phyloP scores from a whole-genome alignment of 148 eudicot species.

The Amaranthus hypochondriacus region DNA sequence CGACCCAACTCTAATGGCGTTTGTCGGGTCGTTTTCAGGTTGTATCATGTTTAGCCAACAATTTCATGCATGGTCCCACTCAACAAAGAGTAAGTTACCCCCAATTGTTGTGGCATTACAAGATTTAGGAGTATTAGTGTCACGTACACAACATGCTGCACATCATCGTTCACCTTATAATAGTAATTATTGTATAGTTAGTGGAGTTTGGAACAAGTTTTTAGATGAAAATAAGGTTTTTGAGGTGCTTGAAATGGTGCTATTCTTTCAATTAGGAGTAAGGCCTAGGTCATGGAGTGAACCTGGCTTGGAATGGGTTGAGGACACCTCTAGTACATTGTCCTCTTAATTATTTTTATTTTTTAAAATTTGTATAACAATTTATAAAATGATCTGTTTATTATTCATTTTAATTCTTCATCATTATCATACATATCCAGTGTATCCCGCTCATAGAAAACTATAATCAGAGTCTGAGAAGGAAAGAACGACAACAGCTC shows the following conservation, averaged over 20 bases:
- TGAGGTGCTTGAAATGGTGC: slow-evolving; percentile 61
- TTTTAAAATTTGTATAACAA: too few relatives aligned
- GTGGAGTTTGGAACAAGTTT: slow-evolving; percentile 72
- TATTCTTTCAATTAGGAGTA: slow-evolving; percentile 66
- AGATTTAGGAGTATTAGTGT: slow-evolving; percentile 61
- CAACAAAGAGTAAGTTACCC: slow-evolving; percentile 69
- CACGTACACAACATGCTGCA: slow-evolving; percentile 52
- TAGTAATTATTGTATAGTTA: slow-evolving; percentile 84
- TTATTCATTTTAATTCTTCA: too few relatives aligned
- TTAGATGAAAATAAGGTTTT: slow-evolving; percentile 63
- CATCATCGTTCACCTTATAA: slow-evolving; percentile 80
- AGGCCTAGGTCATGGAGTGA: slow-evolving; percentile 88
- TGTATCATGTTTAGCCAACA: slow-evolving; percentile 93
- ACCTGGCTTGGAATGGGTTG: slow-evolving; percentile 60
- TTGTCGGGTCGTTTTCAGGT: slow-evolving; percentile 53
- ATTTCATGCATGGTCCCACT: slow-evolving; percentile 89
- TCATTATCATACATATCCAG: too few relatives aligned
- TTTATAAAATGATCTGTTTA: too few relatives aligned
- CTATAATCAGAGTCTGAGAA: too few relatives aligned
- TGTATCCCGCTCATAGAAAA: too few relatives aligned
- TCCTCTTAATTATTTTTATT: not conserved
- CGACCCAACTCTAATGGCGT: slow-evolving; percentile 50
- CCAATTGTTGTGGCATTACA: slow-evolving; percentile 56
- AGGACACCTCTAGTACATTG: slow-evolving; percentile 24
- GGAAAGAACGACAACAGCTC: too few relatives aligned